Conservation (phyloP, 495 filamentous ascomycete genomes). For the Talaromyces borbonicus region DNA sequence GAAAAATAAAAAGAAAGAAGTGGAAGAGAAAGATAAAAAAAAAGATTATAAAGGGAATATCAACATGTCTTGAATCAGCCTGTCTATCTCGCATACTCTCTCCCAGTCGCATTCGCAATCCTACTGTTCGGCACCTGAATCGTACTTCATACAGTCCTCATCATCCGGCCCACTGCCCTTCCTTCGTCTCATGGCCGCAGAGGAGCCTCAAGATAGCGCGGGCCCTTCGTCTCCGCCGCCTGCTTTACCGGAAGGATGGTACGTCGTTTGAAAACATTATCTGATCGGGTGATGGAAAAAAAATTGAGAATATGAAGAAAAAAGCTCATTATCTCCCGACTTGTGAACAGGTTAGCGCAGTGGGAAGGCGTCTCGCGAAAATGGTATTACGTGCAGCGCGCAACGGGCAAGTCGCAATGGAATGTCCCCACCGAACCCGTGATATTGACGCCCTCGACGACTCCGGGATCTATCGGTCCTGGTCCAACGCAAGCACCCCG, state of each 20-base stretch:
- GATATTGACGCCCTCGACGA: slow-evolving; percentile 28
- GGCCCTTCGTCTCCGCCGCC: slow-evolving; percentile 64
- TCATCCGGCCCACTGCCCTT: neutral
- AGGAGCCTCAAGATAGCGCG: slow-evolving; percentile 50
- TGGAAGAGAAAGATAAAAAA: too few relatives aligned
- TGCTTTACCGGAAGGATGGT: slow-evolving; percentile 62
- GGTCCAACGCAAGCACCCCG: slow-evolving; percentile 22
- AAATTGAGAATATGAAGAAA: neutral
- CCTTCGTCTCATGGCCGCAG: slow-evolving; percentile 18
- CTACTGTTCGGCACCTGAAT: neutral
- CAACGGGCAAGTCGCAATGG: slow-evolving; percentile 70
- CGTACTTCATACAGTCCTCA: neutral
- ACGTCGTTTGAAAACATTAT: slow-evolving; percentile 12
- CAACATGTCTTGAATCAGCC: neutral
- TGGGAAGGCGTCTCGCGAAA: slow-evolving; percentile 65
- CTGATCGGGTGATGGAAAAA: neutral
- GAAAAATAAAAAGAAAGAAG: too few relatives aligned
- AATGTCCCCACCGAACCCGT: slow-evolving; percentile 60
- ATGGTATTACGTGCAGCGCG: slow-evolving; percentile 74
- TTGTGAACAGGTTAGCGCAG: slow-evolving; percentile 53
- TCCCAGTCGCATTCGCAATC: neutral
- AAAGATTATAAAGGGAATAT: too few relatives aligned
- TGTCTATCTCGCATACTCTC: neutral
- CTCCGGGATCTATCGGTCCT: slow-evolving; percentile 21
- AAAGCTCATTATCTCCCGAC: slow-evolving; percentile 3